phyloP scores from a whole-genome alignment of 2,329 filamentous ascomycete genomes.

The Lachnellula hyalina region DNA sequence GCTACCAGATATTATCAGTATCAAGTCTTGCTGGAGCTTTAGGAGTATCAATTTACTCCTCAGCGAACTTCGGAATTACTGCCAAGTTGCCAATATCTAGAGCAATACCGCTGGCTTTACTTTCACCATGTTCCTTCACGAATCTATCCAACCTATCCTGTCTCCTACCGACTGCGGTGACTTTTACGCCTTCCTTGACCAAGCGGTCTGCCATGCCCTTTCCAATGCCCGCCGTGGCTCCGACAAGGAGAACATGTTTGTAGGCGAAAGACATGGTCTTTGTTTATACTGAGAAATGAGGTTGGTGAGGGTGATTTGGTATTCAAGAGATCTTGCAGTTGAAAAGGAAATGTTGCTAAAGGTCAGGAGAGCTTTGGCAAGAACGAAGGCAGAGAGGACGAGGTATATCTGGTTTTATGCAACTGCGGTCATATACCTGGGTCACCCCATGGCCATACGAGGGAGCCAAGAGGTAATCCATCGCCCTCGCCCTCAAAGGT shows the following conservation, averaged over 20 bases:
- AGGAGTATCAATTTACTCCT: constrained; percentile 6
- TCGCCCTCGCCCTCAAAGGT: no score
- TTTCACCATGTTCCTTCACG: constrained; percentile 38
- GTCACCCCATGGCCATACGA: no score
- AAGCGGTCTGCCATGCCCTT: constrained; percentile 39
- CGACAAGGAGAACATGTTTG: constrained; percentile 50
- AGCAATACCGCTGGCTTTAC: constrained; percentile 35
- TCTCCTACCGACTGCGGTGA: constrained; percentile 51
- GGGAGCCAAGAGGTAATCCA: no score
- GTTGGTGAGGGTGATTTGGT: no score
- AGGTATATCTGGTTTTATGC: no score
- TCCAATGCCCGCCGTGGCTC: constrained; percentile 51
- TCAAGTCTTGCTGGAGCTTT: not conserved
- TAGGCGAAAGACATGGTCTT: constrained; percentile 47
- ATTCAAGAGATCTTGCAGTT: not conserved
- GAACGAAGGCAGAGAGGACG: no score
- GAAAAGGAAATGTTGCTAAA: not conserved
- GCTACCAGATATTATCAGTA: not conserved
- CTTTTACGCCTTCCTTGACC: constrained; percentile 40
- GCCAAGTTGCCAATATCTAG: constrained; percentile 44
- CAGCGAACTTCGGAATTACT: constrained; percentile 38
- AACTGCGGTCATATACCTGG: no score
- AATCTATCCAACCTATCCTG: constrained; percentile 46
- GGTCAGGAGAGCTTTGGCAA: no score
- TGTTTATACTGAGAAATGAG: not conserved